A percentile compares a stretch with the other conserved stretches of the same genome.
Conservation (phyloP, 148 eudicot genomes). For the Cornus kousa region DNA sequence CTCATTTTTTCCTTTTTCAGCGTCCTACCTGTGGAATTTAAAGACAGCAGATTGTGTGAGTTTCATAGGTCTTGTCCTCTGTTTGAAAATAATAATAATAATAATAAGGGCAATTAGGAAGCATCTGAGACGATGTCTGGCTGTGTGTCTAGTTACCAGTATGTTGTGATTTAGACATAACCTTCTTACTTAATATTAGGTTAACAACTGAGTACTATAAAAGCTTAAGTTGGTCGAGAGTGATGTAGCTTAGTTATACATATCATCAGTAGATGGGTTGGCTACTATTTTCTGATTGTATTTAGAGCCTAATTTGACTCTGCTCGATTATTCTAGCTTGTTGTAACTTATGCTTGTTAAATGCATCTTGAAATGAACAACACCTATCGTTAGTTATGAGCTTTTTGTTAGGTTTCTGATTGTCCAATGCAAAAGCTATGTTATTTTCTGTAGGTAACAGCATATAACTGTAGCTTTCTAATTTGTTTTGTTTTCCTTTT, state of each 20-base stretch:
- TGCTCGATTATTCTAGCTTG: not conserved
- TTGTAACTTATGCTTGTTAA: not conserved
- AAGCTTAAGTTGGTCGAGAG: not conserved
- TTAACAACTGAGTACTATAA: not conserved
- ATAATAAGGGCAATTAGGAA: not conserved
- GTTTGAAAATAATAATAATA: too few relatives aligned
- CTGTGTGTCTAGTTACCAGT: conserved; percentile 27
- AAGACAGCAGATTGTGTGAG: conserved; percentile 9
- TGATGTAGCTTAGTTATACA: not conserved
- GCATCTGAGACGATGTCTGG: conserved; percentile 50
- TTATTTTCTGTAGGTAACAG: not conserved
- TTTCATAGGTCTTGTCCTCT: conserved; percentile 1
- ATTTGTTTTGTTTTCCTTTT: not conserved
- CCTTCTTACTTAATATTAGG: not conserved
- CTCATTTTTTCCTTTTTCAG: conserved; percentile 2
- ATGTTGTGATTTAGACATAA: not conserved
- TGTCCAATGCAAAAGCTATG: not conserved
- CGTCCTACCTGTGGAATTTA: conserved; percentile 1
- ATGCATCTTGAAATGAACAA: not conserved
- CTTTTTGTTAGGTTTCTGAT: not conserved
- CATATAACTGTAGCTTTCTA: not conserved
- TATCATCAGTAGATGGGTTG: not conserved
- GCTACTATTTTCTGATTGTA: not conserved
- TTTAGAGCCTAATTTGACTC: not conserved
- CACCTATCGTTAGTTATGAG: not conserved